Conservation (phyloP, 176 grass and related monocot species). For the Ensete ventricosum region DNA sequence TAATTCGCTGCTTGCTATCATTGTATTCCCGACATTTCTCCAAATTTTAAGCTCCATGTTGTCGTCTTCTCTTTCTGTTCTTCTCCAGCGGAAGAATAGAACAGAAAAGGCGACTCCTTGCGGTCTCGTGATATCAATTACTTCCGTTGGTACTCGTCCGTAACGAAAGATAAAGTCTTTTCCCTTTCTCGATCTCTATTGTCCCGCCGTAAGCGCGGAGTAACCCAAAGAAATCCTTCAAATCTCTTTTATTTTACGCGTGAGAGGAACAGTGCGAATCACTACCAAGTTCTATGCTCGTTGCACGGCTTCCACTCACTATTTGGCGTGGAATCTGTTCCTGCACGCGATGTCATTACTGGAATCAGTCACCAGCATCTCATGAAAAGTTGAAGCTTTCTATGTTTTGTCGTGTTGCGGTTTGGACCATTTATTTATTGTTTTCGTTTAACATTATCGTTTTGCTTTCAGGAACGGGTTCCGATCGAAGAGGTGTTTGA, state of each 20-base stretch:
- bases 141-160: background rate
- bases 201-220: background rate
- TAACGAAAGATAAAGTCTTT: no score
- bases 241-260: background rate
- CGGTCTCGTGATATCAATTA: background rate
- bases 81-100: background rate
- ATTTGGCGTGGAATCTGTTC: no score
- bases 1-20: background rate
- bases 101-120: background rate
- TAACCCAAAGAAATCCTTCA: background rate
- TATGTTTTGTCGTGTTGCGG: background rate
- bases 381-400: no score
- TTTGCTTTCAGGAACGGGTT: slow-evolving; percentile 58
- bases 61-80: background rate
- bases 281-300: background rate
- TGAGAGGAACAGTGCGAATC: no score
- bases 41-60: background rate
- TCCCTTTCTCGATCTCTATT: background rate
- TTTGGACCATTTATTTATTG: background rate
- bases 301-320: background rate
- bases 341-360: no score
- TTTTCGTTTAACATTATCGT: background rate
- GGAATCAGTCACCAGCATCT: no score
- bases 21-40: background rate
- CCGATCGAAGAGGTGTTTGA: slow-evolving; percentile 83